phyloP scores from a whole-genome alignment of 495 filamentous ascomycete species.

The Cercophora samala region DNA sequence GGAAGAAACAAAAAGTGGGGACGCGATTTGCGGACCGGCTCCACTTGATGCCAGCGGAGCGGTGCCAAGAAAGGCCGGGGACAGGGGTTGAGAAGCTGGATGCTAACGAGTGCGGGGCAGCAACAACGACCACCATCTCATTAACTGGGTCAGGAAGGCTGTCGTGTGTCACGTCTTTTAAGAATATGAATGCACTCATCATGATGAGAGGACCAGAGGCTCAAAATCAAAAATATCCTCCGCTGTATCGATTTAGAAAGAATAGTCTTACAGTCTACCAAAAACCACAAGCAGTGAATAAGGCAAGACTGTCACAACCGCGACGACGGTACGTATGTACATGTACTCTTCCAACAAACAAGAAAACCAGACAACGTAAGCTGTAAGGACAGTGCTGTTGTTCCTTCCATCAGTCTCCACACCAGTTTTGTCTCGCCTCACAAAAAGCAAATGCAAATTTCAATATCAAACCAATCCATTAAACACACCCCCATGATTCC shows the following conservation, averaged over 20 bases:
- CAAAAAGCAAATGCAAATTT: not conserved
- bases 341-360: not conserved
- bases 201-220: not conserved
- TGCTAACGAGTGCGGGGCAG: not conserved
- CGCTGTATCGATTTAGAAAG: not conserved
- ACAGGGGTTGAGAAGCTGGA: not conserved
- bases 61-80: not conserved
- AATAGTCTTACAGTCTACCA: not conserved
- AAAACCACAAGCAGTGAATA: not conserved
- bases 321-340: not conserved
- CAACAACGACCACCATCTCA: not conserved
- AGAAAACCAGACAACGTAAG: not conserved
- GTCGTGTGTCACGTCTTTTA: not conserved
- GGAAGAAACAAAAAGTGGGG: not conserved
- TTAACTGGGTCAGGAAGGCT: not conserved
- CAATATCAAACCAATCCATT: not conserved
- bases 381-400: slow-evolving; percentile 5
- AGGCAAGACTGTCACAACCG: not conserved
- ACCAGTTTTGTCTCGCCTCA: slow-evolving; percentile 3
- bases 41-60: not conserved
- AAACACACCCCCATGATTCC: not conserved
- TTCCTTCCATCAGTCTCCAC: not conserved
- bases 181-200: not conserved
- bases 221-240: not conserved
- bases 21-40: not conserved